Evolutionary conservation across 2,329 filamentous ascomycete genomes (phyloP).

Genomic region (Diplodia scrobiculata): DNA sequence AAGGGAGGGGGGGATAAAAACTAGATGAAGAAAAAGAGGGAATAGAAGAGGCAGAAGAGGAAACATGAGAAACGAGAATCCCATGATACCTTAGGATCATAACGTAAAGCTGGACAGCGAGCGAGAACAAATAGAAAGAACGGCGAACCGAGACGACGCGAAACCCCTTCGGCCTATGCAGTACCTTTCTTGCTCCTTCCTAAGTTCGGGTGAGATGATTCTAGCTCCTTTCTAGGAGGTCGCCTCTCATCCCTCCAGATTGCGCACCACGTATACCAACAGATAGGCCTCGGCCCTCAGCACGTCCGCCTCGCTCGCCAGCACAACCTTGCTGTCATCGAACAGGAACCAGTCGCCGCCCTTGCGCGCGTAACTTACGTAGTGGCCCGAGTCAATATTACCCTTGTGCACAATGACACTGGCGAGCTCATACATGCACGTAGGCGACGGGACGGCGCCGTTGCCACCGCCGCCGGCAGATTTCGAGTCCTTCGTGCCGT

Average conservation of each 20-base stretch:
- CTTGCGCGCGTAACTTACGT: constrained; percentile 83
- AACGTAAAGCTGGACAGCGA: neutral
- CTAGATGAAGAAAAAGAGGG: neutral
- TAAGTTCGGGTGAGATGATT: neutral
- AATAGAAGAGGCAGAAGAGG: too few species aligned
- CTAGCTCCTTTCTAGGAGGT: neutral
- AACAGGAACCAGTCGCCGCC: constrained; percentile 92
- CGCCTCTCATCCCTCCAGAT: constrained; percentile 32
- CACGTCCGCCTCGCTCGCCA: constrained; percentile 82
- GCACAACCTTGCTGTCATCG: constrained; percentile 88
- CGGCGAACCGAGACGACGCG: neutral
- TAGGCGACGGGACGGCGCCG: constrained; percentile 39
- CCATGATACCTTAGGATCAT: neutral
- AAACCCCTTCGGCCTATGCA: neutral
- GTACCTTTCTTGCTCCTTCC: neutral
- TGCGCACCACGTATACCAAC: constrained; percentile 68
- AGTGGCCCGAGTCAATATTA: constrained; percentile 89
- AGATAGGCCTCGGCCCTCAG: constrained; percentile 84
- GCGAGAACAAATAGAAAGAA: neutral
- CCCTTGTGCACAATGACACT: constrained; percentile 92
- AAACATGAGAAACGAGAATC: neutral
- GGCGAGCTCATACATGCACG: constrained; percentile 80
- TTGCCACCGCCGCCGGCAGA: constrained; percentile 5
- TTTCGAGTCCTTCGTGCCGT: constrained; percentile 36
- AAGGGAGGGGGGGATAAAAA: too few species aligned